These are phyloP conservation scores for Penicillium corylophilum DNA, from an alignment of 2,329 filamentous ascomycete genomes.

Conservation along the genomic window DNA sequence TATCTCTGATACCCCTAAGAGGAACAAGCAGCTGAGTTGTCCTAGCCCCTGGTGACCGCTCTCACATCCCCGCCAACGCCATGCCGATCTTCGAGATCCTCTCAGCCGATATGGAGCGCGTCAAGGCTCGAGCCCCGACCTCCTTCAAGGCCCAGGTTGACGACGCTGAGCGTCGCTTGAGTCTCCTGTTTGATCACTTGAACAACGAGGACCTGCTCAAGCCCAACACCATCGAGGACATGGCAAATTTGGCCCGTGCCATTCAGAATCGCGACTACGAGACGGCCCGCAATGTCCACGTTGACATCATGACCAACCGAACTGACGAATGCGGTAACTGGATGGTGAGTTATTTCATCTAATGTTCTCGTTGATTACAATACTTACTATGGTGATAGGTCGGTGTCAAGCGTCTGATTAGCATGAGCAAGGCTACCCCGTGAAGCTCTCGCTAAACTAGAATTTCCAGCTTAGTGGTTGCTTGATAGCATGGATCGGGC, in stretches of 20 bases:
- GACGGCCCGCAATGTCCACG: slow-evolving; percentile 65
- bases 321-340: slow-evolving; percentile 79
- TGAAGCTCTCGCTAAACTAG: slow-evolving; percentile 8
- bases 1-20: neutral
- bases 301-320: slow-evolving; percentile 73
- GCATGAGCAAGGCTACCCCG: slow-evolving; percentile 24
- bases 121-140: slow-evolving; percentile 81
- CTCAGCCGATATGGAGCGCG: slow-evolving; percentile 79
- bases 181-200: slow-evolving; percentile 91
- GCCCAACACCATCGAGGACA: slow-evolving; percentile 61
- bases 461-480: neutral
- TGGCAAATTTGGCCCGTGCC: slow-evolving; percentile 57
- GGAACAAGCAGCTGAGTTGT: slow-evolving; percentile 14
- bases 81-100: slow-evolving; percentile 79
- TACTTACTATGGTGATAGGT: slow-evolving; percentile 14
- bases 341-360: slow-evolving; percentile 64
- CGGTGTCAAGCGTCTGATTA: slow-evolving; percentile 24
- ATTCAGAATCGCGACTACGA: slow-evolving; percentile 69
- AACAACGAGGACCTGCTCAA: slow-evolving; percentile 92
- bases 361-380: neutral
- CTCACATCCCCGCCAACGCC: slow-evolving; percentile 77
- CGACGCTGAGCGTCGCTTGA: slow-evolving; percentile 89
- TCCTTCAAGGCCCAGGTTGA: slow-evolving; percentile 85
- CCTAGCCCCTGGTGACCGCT: slow-evolving; percentile 71
- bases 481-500: slow-evolving; percentile 3